phyloP scores from a whole-genome alignment of 495 filamentous ascomycete genomes.

The Clavariopsis aquatica region DNA sequence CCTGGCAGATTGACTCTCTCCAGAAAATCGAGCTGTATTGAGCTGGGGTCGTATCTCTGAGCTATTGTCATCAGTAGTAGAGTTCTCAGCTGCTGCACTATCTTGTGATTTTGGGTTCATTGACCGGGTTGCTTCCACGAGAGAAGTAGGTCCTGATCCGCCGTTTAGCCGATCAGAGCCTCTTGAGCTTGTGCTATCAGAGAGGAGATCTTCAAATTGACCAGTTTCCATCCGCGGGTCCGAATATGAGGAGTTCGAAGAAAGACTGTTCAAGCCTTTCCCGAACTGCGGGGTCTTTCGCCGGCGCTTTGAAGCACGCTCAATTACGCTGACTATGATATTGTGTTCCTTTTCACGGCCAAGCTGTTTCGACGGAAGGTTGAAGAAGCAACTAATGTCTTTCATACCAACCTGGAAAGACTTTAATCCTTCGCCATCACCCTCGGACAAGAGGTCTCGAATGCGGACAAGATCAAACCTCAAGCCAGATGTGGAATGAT shows the following conservation, averaged over 20 bases:
- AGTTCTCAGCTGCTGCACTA: conserved; percentile 21
- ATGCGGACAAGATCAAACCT: conserved; percentile 73
- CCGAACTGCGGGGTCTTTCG: conserved; percentile 44
- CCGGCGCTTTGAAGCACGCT: conserved; percentile 67
- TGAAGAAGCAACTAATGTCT: conserved; percentile 85
- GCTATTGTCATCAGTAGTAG: conserved; percentile 9
- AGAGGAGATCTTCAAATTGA: conserved; percentile 39
- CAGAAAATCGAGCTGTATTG: conserved; percentile 12
- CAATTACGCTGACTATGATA: conserved; percentile 68
- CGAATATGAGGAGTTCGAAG: conserved; percentile 47
- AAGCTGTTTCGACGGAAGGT: conserved; percentile 75
- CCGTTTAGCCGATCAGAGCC: conserved; percentile 35
- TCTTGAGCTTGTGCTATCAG: conserved; percentile 40
- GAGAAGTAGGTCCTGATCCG: conserved; percentile 13
- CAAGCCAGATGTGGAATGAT: conserved; percentile 79
- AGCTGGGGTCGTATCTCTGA: conserved; percentile 15
- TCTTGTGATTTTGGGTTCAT: conserved; percentile 31
- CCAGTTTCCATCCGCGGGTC: conserved; percentile 31
- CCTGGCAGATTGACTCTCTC: conserved; percentile 8
- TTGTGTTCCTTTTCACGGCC: conserved; percentile 72
- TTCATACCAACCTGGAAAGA: conserved; percentile 71
- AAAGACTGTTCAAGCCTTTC: conserved; percentile 51
- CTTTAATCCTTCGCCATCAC: conserved; percentile 67
- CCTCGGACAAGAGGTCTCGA: conserved; percentile 68
- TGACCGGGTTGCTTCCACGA: conserved; percentile 26